Evolutionary conservation across 2,329 filamentous ascomycete genomes (phyloP), one percentile per base, ranked within the genome.

Genomic region (Colletotrichum sp.): DNA sequence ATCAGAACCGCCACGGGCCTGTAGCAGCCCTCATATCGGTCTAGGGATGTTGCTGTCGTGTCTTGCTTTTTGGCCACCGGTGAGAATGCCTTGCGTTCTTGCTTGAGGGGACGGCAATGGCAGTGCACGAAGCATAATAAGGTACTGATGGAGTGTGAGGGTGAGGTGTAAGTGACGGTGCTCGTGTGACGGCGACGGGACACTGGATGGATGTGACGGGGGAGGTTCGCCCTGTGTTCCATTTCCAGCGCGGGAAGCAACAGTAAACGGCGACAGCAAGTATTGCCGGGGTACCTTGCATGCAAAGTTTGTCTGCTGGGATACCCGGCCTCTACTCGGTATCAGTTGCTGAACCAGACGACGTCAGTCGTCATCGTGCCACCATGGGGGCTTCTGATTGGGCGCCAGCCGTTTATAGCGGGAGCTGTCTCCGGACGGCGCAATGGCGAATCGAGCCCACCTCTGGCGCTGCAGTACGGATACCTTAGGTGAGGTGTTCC

Each of bases 251-350:
- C 55, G 55, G 16, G 58, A 32, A 52, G 30, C 55, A 66, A 71
- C 21, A 24, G n/a, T 38, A 26, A 24, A 60, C 48, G 43, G 21
- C n/a, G 43, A 48, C 43, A 48, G 43, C 62, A 73, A 21, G 73
- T 68, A 69, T 73, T 58, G 58, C 73, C 73, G 70, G 70, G 73
- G 58, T 75, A 38, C 70, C 58, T 73, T 76, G 73, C 64, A 69
- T 75, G 65, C 64, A 75, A 43, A 75, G 70, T 68, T 58, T 61
- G 73, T 32, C 18, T 52, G 64, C 60, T 64, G 73, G 21, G 52
- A 62, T 66, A 52, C 55, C 38, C 9, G 12, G 24, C 16, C 21
- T 26, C n/a, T 66, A 72, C 70, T 62, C 73, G 56, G 64, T 36
- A 75, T 68, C 21, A 68, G 18, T 65, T 76, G 48, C 73, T 69